Evolutionary conservation across 208 protist species (phyloP).

Genomic region (Leptomonas pyrrhocoris): DNA sequence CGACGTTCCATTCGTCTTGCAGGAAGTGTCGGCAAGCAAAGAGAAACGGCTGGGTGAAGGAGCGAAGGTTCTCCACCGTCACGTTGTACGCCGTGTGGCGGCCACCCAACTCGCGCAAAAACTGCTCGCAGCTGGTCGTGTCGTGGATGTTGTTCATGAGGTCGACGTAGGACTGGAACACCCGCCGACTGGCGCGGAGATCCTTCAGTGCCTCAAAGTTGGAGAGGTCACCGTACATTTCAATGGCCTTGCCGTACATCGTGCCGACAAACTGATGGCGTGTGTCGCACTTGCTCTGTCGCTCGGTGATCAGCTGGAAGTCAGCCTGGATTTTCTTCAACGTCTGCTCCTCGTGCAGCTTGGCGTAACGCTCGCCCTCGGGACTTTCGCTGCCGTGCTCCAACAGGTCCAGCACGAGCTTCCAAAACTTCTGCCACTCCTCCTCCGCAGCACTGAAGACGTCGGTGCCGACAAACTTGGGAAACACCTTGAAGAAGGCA

Average conservation of each 20-base stretch:
- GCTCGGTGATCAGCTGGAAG: constrained; percentile 56
- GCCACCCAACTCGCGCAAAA: constrained; percentile 60
- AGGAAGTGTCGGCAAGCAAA: constrained; percentile 75
- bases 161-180: constrained; percentile 61
- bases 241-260: constrained; percentile 77
- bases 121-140: constrained; percentile 43
- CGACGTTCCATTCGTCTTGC: constrained; percentile 70
- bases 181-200: constrained; percentile 42
- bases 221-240: constrained; percentile 62
- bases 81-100: constrained; percentile 65
- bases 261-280: constrained; percentile 61
- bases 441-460: constrained; percentile 56
- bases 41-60: constrained; percentile 71
- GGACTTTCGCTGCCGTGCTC: constrained; percentile 53
- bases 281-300: constrained; percentile 48
- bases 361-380: constrained; percentile 60
- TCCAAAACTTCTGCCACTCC: constrained; percentile 78
- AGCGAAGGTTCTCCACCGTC: constrained; percentile 44
- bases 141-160: constrained; percentile 54
- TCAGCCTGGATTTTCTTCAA: constrained; percentile 59
- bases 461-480: constrained; percentile 64
- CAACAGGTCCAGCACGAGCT: constrained; percentile 50
- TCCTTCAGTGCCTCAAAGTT: constrained; percentile 65
- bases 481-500: constrained; percentile 77
- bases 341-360: constrained; percentile 46